These are phyloP conservation scores for Fusarium mexicanum DNA, from an alignment of 2,329 filamentous ascomycete genomes.

Conservation along the genomic window DNA sequence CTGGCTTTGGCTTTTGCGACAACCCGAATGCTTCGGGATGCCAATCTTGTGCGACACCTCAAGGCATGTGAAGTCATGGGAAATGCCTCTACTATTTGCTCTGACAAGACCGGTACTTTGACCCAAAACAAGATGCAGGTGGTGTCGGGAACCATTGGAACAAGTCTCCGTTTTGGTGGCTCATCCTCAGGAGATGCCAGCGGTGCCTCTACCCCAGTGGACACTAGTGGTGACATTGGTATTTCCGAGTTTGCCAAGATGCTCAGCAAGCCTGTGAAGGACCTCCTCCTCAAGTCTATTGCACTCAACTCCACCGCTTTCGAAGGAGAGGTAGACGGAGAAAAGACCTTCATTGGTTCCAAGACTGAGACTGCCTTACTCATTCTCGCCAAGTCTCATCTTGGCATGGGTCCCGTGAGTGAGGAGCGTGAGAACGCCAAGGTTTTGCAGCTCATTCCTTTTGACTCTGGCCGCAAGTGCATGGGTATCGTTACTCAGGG, in stretches of 20 bases:
- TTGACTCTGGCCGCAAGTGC: slow-evolving; percentile 80
- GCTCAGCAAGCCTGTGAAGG: slow-evolving; percentile 59
- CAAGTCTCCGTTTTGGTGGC: slow-evolving; percentile 63
- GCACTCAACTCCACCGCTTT: slow-evolving; percentile 78
- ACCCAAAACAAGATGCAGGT: slow-evolving; percentile 77
- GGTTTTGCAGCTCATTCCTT: slow-evolving; percentile 75
- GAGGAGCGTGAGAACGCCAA: slow-evolving; percentile 70
- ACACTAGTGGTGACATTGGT: slow-evolving; percentile 51
- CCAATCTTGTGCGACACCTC: slow-evolving; percentile 79
- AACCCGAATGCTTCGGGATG: slow-evolving; percentile 79
- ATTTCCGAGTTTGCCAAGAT: slow-evolving; percentile 58
- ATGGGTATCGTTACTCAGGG: slow-evolving; percentile 69
- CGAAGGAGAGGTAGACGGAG: slow-evolving; percentile 75
- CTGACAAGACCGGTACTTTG: slow-evolving; percentile 74
- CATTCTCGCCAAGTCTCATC: slow-evolving; percentile 72
- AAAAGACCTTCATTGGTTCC: slow-evolving; percentile 75
- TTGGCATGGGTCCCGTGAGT: slow-evolving; percentile 72
- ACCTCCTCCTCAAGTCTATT: slow-evolving; percentile 68
- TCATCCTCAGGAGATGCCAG: slow-evolving; percentile 42
- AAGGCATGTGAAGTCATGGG: slow-evolving; percentile 86
- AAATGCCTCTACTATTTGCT: slow-evolving; percentile 77
- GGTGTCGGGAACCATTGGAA: slow-evolving; percentile 68
- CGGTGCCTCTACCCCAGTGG: slow-evolving; percentile 39
- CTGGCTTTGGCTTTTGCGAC: slow-evolving; percentile 81
- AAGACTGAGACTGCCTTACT: slow-evolving; percentile 82